A percentile compares a stretch with the other conserved stretches of the same genome.
These are phyloP conservation scores for Apiosordaria backusii DNA, from an alignment of 495 filamentous ascomycete species.

Conservation along the genomic window DNA sequence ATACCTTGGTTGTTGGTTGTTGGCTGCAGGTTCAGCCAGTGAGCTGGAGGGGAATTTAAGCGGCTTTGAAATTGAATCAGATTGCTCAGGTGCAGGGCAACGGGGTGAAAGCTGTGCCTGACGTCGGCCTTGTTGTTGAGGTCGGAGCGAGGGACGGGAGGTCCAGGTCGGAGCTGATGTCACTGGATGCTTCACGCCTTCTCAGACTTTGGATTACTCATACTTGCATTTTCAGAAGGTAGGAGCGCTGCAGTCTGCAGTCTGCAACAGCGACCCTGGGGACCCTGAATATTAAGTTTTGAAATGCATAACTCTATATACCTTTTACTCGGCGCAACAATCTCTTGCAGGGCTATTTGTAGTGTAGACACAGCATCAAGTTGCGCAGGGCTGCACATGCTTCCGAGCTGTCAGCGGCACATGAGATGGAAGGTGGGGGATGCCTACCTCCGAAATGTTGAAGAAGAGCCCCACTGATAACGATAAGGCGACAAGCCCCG, in stretches of 20 bases:
- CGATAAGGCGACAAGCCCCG: conserved; percentile 6
- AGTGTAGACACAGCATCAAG: neutral
- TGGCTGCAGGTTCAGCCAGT: neutral
- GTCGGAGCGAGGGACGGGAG: neutral
- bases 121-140: too few species aligned
- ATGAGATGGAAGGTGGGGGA: neutral
- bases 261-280: neutral
- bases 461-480: conserved; percentile 2
- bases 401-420: neutral
- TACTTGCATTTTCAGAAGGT: neutral
- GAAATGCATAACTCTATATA: neutral
- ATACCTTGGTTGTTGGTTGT: neutral
- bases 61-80: neutral
- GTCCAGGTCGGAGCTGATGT: neutral
- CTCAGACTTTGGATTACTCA: neutral
- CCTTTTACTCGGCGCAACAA: neutral
- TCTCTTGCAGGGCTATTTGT: neutral
- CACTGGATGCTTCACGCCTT: neutral
- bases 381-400: neutral
- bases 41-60: neutral
- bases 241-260: neutral
- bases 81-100: neutral
- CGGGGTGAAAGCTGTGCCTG: neutral
- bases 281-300: too few species aligned
- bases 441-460: neutral